These are phyloP conservation scores for Vinca minor DNA, from an alignment of 257 asterid species.

Conservation along the genomic window DNA sequence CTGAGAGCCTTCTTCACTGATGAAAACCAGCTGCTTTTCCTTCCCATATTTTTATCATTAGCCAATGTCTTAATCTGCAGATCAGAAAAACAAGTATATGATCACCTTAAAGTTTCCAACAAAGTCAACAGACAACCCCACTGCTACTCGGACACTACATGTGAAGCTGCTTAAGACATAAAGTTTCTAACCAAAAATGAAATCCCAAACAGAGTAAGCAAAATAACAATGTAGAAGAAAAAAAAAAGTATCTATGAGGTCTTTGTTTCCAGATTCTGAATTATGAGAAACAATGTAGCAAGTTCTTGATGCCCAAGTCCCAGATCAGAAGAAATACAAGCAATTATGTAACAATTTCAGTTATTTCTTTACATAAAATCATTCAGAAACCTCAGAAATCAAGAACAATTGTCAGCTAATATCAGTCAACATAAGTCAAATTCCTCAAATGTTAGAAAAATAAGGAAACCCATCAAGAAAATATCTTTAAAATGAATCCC, in stretches of 20 bases:
- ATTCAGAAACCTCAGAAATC: neutral
- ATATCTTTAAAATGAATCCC: neutral
- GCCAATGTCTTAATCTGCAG: slow-evolving; percentile 29
- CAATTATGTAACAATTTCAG: neutral
- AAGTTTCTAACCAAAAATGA: neutral
- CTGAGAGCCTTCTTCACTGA: slow-evolving; percentile 82
- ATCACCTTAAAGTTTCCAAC: neutral
- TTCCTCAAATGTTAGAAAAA: neutral
- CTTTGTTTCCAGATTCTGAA: neutral
- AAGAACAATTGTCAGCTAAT: neutral
- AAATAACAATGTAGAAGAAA: neutral
- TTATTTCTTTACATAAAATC: neutral
- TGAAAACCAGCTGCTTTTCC: slow-evolving; percentile 86
- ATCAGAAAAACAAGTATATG: slow-evolving; percentile 9
- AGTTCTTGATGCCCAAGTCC: neutral
- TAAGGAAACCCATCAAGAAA: slow-evolving; percentile 7
- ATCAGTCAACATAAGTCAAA: neutral
- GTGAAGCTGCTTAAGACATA: neutral
- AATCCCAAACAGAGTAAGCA: neutral
- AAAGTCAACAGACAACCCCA: slow-evolving; percentile 3
- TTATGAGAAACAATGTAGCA: neutral
- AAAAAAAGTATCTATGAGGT: too few species aligned
- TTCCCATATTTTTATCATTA: slow-evolving; percentile 62
- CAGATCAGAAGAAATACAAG: slow-evolving; percentile 6
- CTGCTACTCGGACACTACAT: neutral